A percentile compares a stretch with the other conserved stretches of the same genome.
phyloP scores from a whole-genome alignment of 495 filamentous ascomycete genomes.

The Lepraria neglecta region DNA sequence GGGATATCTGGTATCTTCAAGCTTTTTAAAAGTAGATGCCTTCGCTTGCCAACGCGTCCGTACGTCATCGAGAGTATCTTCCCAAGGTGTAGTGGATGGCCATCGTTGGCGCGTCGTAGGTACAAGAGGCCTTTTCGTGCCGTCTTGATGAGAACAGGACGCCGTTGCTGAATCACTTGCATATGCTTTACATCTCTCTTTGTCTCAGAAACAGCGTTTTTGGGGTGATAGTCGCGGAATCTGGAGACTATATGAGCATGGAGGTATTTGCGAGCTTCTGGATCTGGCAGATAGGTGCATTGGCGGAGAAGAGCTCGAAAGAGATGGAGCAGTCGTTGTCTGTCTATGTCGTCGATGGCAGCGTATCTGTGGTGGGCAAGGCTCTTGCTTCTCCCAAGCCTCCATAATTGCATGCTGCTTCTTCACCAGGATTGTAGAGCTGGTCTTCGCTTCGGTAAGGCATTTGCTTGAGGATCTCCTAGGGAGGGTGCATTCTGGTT shows the following conservation, averaged over 20 bases:
- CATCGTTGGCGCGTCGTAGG: slow-evolving; percentile 57
- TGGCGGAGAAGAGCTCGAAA: slow-evolving; percentile 78
- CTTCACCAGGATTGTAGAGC: not conserved
- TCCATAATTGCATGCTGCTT: slow-evolving; percentile 20
- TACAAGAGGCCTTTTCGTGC: slow-evolving; percentile 35
- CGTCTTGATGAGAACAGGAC: slow-evolving; percentile 22
- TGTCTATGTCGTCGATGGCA: slow-evolving; percentile 7
- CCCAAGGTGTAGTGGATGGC: slow-evolving; percentile 54
- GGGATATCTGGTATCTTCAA: slow-evolving; percentile 41
- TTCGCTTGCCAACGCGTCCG: slow-evolving; percentile 64
- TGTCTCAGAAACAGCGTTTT: not conserved
- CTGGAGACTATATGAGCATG: slow-evolving; percentile 50
- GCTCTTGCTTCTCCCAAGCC: not conserved
- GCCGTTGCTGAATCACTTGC: slow-evolving; percentile 10
- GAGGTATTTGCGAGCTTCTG: slow-evolving; percentile 55
- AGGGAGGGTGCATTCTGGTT: no score
- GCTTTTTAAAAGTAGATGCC: slow-evolving; percentile 52
- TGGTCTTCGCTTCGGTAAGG: not conserved
- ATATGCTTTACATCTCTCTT: slow-evolving; percentile 6
- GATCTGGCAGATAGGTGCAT: slow-evolving; percentile 75
- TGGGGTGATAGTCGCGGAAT: slow-evolving; percentile 40
- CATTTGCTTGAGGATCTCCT: not conserved
- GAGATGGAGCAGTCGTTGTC: slow-evolving; percentile 51
- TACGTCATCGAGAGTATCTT: slow-evolving; percentile 63
- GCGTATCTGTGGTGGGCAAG: slow-evolving; percentile 7